These are phyloP conservation scores for Lentinula raphanica DNA, from an alignment of 768 basidiomycete species.

Conservation along the genomic window DNA sequence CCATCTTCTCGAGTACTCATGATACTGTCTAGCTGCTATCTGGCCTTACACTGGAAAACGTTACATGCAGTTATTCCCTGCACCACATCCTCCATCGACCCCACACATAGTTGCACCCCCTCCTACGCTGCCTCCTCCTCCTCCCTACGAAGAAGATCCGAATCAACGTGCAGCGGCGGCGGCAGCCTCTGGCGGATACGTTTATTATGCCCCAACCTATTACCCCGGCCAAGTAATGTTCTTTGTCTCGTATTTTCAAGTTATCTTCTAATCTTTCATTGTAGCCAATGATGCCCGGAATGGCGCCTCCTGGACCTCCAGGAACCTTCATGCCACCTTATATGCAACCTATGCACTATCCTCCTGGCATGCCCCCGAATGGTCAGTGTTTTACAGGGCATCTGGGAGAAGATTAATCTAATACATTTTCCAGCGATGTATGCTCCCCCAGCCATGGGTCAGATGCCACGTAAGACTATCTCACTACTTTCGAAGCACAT, in stretches of 20 bases:
- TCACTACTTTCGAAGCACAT: neutral
- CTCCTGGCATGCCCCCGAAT: constrained; percentile 74
- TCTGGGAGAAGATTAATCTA: neutral
- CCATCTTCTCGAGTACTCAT: neutral
- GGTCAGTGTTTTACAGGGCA: constrained; percentile 35
- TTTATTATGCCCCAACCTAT: constrained; percentile 76
- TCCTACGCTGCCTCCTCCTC: constrained; percentile 66
- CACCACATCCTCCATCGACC: constrained; percentile 52
- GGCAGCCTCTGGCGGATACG: constrained; percentile 50
- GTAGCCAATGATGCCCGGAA: constrained; percentile 82
- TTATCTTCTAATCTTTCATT: constrained; percentile 7
- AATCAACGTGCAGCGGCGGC: constrained; percentile 52
- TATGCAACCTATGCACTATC: constrained; percentile 84
- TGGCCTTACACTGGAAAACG: constrained; percentile 94
- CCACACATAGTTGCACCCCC: constrained; percentile 63
- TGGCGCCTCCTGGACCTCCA: constrained; percentile 73
- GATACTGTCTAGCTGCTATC: constrained; percentile 44
- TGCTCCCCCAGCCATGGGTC: constrained; percentile 72
- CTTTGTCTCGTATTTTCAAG: neutral
- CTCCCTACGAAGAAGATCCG: constrained; percentile 75
- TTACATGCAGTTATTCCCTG: constrained; percentile 73
- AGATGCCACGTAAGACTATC: constrained; percentile 73
- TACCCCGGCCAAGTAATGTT: constrained; percentile 79
- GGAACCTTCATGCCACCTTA: constrained; percentile 79
- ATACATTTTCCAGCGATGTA: constrained; percentile 63